Percentiles rank a stretch among this genome's conserved stretches.
phyloP scores from a whole-genome alignment of 2,329 filamentous ascomycete genomes.

The Ophiocordyceps unilateralis region DNA sequence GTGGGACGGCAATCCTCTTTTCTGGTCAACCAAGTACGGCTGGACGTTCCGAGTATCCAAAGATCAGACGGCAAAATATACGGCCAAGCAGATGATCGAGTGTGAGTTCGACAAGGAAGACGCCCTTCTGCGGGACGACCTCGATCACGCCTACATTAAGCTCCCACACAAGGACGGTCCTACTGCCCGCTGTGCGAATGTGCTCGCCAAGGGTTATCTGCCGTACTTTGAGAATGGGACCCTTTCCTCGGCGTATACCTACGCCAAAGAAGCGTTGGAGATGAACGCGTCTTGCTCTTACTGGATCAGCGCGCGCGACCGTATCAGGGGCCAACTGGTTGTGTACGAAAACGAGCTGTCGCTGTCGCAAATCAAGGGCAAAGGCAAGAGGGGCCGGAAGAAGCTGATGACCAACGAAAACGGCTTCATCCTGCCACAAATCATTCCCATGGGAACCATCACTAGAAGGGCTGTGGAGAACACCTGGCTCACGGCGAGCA shows the following conservation, averaged over 20 bases:
- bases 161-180: conserved; percentile 93
- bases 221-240: conserved; percentile 81
- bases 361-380: background rate
- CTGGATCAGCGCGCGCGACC: conserved; percentile 90
- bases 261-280: conserved; percentile 86
- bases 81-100: conserved; percentile 50
- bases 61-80: conserved; percentile 45
- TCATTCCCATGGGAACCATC: conserved; percentile 97
- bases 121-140: conserved; percentile 45
- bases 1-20: conserved; percentile 78
- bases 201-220: conserved; percentile 81
- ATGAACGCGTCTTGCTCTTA: conserved; percentile 99
- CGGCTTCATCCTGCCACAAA: conserved; percentile 77
- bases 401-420: conserved; percentile 6
- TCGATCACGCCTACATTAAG: conserved; percentile 61
- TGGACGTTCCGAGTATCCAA: conserved; percentile 76
- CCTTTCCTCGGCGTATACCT: conserved; percentile 70
- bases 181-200: conserved; percentile 64
- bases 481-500: conserved; percentile 94
- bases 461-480: conserved; percentile 91
- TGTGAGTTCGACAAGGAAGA: conserved; percentile 72
- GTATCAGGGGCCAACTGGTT: conserved; percentile 90
- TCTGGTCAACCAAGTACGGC: conserved; percentile 86
- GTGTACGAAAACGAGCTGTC: conserved; percentile 57
- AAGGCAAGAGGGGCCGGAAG: background rate